Evolutionary conservation across 2,329 filamentous ascomycete genomes (phyloP), one percentile per base, ranked within the genome.

Genomic region (Colletotrichum falcatum): DNA sequence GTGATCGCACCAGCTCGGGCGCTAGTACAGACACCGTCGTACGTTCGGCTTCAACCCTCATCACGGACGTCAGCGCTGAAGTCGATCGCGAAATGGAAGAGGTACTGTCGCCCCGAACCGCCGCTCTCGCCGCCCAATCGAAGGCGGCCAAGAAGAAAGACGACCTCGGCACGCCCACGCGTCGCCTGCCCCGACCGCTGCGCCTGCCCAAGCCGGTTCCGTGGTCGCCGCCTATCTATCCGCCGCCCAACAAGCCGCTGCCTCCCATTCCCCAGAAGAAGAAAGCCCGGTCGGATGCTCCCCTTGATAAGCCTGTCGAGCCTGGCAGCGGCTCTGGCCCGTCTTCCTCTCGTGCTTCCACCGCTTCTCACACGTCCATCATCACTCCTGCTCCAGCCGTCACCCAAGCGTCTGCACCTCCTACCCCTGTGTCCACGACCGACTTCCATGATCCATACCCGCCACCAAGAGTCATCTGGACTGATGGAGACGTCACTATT

Each of bases 201-300:
- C 68, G 65, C 37, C 60, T 58, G 51, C 53, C 53, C n/a, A 54
- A 46, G 42, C 51, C 64, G 42, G 39, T 63, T 11, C 58, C 58
- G 1, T 71, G 53, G 53, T 62, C 46, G 53, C 56, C 6, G 53
- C 64, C n/a, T 46, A 59, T 14, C 46, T 26, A 33, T n/a, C 58
- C 42, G 64, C 64, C 68, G 20, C 68, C 68, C 53, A 54, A 54
- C 58, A 71, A 68, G 53, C 68, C 68, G n/a, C 26, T 71, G 51
- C 68, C 68, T 8, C 49, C 65, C 12, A 23, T 68, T 5, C 68
- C 68, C 6, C 26, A n/a, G 20, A 53, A 42, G 23, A 61, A 30
- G 37, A 61, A 44, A 28, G 5, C 23, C 12, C 65, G 37, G 16
- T 2, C 46, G 16, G 53, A 63, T 20, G 23, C 37, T 23, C 37